Conservation (phyloP, 768 basidiomycete genomes). For the Lactarius pseudohatsudake region DNA sequence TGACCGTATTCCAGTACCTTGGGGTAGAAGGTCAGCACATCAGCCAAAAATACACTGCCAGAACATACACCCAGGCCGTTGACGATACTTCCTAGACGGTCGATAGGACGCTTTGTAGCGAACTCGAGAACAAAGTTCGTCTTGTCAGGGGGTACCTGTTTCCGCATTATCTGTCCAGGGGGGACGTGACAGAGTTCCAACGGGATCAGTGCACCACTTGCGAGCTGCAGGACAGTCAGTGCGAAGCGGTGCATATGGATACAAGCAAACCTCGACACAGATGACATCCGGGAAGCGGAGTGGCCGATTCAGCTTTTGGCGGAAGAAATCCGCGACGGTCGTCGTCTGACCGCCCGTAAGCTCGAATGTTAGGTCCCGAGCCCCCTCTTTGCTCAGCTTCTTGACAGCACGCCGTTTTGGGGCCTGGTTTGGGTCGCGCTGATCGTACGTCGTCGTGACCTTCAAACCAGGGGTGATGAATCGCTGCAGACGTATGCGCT, state of each 20-base stretch:
- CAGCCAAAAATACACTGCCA: not conserved
- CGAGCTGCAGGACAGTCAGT: slow-evolving; percentile 44
- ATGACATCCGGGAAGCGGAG: slow-evolving; percentile 61
- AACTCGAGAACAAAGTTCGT: slow-evolving; percentile 63
- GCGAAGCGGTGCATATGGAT: not conserved
- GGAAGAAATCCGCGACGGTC: slow-evolving; percentile 66
- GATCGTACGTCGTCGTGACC: slow-evolving; percentile 42
- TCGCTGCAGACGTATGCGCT: slow-evolving; percentile 51
- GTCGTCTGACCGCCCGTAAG: slow-evolving; percentile 54
- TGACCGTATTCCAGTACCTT: slow-evolving; percentile 49
- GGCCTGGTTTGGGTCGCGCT: slow-evolving; percentile 9
- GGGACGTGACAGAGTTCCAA: slow-evolving; percentile 65
- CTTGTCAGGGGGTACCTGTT: slow-evolving; percentile 67
- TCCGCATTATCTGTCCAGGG: slow-evolving; percentile 68
- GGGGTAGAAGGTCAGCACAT: slow-evolving; percentile 7
- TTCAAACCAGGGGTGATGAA: slow-evolving; percentile 57
- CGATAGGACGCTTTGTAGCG: slow-evolving; percentile 59
- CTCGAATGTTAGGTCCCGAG: slow-evolving; percentile 53
- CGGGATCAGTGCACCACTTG: slow-evolving; percentile 60
- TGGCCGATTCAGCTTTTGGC: slow-evolving; percentile 48
- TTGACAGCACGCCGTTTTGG: slow-evolving; percentile 58
- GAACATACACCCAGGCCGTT: slow-evolving; percentile 50
- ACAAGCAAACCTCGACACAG: slow-evolving; percentile 58
- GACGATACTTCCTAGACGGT: slow-evolving; percentile 55
- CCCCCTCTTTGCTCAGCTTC: slow-evolving; percentile 54